phyloP scores from a whole-genome alignment of 371 early-diverging fungal genomes.

The Mucor plumbeus region DNA sequence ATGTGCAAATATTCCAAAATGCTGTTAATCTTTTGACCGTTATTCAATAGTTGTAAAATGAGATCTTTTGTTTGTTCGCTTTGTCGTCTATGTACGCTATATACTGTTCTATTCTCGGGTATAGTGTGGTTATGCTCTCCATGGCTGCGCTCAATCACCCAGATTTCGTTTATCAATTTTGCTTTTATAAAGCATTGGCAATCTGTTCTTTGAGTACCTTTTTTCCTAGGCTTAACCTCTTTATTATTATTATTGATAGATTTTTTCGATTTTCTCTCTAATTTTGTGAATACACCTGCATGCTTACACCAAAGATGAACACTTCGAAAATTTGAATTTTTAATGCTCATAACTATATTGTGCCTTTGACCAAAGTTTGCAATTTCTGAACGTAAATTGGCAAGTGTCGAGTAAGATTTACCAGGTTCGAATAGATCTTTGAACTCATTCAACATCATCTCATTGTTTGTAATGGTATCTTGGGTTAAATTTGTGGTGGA shows the following conservation, averaged over 20 bases:
- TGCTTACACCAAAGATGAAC: slow-evolving; percentile 23
- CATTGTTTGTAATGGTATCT: not conserved
- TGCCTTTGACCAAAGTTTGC: slow-evolving; percentile 12
- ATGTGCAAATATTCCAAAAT: slow-evolving; percentile 6
- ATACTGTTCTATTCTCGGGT: slow-evolving; percentile 13
- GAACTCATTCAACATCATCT: not conserved
- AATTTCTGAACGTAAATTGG: slow-evolving; percentile 1
- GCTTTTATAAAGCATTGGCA: slow-evolving; percentile 20
- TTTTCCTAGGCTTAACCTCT: slow-evolving; percentile 11
- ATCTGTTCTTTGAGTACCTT: slow-evolving; percentile 13
- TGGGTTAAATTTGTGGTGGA: not conserved
- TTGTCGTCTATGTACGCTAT: slow-evolving; percentile 19
- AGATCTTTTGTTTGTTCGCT: slow-evolving; percentile 6
- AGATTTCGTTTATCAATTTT: slow-evolving; percentile 1
- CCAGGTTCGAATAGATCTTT: slow-evolving; percentile 8
- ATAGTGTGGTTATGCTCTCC: slow-evolving; percentile 17
- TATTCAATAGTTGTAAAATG: slow-evolving; percentile 10
- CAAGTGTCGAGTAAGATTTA: not conserved
- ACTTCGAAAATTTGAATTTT: slow-evolving; percentile 19
- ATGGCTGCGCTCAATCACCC: slow-evolving; percentile 16
- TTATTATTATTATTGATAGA: not conserved
- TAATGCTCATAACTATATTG: slow-evolving; percentile 18
- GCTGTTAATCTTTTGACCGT: slow-evolving; percentile 12
- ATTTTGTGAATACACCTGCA: slow-evolving; percentile 16
- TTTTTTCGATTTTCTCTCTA: slow-evolving; percentile 13